These are phyloP conservation scores for Raddia guianensis DNA, from an alignment of 176 grass and related monocot genomes.

Conservation along the genomic window DNA sequence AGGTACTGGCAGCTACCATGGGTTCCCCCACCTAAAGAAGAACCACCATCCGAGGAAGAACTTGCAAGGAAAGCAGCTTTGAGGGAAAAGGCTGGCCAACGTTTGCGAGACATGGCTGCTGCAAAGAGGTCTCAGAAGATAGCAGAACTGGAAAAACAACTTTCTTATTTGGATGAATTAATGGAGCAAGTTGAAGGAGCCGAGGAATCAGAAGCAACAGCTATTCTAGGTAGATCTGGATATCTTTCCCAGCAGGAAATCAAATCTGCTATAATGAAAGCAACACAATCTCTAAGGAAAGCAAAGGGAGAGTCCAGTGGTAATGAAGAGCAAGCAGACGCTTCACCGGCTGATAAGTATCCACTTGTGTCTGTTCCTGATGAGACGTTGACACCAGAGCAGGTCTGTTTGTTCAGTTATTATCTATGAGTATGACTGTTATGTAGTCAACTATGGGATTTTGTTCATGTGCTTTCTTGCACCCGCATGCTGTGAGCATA, in stretches of 20 bases:
- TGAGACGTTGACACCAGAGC: slow-evolving; percentile 81
- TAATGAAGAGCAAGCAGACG: slow-evolving; percentile 64
- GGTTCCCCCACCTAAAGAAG: slow-evolving; percentile 85
- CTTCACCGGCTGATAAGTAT: slow-evolving; percentile 73
- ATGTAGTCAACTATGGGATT: slow-evolving; percentile 16
- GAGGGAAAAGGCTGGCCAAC: slow-evolving; percentile 94
- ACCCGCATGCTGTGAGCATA: slow-evolving; percentile 16
- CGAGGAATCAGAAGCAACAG: slow-evolving; percentile 64
- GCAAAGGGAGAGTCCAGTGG: slow-evolving; percentile 83
- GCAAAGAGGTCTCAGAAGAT: slow-evolving; percentile 83
- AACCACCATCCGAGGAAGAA: slow-evolving; percentile 92
- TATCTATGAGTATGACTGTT: slow-evolving; percentile 1
- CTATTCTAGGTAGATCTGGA: slow-evolving; percentile 60
- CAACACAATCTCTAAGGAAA: slow-evolving; percentile 80
- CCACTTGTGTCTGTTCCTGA: slow-evolving; percentile 81
- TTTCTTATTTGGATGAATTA: slow-evolving; percentile 69
- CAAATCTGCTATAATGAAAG: slow-evolving; percentile 67
- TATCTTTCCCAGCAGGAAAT: slow-evolving; percentile 89
- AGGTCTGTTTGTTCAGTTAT: slow-evolving; percentile 54
- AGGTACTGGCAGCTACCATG: slow-evolving; percentile 97
- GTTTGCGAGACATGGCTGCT: slow-evolving; percentile 92
- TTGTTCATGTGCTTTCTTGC: slow-evolving; percentile 30
- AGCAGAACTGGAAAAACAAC: slow-evolving; percentile 63
- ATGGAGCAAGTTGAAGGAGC: slow-evolving; percentile 76
- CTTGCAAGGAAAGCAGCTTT: slow-evolving; percentile 88